phyloP scores from a whole-genome alignment of 306 rosid genomes.

The Clitoria ternatea region DNA sequence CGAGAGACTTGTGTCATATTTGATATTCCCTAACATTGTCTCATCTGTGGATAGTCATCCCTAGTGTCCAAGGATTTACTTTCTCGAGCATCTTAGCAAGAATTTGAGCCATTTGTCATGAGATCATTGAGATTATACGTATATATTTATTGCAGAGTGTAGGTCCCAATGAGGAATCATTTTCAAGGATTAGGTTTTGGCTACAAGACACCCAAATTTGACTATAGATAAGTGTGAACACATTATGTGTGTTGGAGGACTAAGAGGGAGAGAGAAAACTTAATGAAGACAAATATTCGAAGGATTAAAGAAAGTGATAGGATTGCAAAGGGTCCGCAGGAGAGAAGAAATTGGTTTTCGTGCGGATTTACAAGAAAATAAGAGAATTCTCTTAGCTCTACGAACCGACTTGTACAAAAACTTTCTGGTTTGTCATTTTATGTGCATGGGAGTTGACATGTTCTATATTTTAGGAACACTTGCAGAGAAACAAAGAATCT shows the following conservation, averaged over 20 bases:
- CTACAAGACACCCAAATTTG: constrained; percentile 47
- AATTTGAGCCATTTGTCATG: constrained; percentile 49
- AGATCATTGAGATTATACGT: constrained; percentile 7
- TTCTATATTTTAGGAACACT: constrained; percentile 38
- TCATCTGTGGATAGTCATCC: constrained; percentile 32
- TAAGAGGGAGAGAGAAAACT: constrained; percentile 35
- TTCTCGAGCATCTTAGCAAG: constrained; percentile 38
- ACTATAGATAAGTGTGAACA: constrained; percentile 39
- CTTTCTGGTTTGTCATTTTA: constrained; percentile 38
- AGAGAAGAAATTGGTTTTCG: constrained; percentile 42
- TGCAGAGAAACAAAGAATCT: constrained; percentile 50
- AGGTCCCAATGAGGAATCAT: constrained; percentile 55
- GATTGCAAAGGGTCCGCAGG: constrained; percentile 29
- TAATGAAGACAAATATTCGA: constrained; percentile 76
- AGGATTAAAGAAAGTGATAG: constrained; percentile 48
- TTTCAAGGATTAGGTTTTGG: constrained; percentile 50
- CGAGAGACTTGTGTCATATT: constrained; percentile 16
- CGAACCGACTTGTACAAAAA: constrained; percentile 23
- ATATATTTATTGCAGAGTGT: constrained; percentile 21
- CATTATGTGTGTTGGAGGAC: constrained; percentile 32
- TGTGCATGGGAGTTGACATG: constrained; percentile 56
- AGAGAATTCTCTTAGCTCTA: constrained; percentile 44
- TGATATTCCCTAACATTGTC: constrained; percentile 43
- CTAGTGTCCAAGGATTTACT: constrained; percentile 43
- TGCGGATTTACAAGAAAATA: constrained; percentile 38